phyloP scores from a whole-genome alignment of 805 yeast genomes.

The Grigorovia humatica region DNA sequence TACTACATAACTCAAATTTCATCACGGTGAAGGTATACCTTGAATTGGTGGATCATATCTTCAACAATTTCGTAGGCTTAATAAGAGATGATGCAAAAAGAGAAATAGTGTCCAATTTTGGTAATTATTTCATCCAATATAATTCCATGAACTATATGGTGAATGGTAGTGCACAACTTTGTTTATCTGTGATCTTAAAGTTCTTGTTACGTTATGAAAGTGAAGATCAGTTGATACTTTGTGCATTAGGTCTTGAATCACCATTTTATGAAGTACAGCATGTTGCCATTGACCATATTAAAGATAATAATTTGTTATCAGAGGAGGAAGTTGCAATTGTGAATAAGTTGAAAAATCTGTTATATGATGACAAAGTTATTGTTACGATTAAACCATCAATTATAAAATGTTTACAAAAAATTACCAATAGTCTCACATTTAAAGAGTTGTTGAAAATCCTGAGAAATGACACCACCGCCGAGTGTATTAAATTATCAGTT shows the following conservation, averaged over 20 bases:
- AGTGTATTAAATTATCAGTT: constrained; percentile 38
- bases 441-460: constrained; percentile 17
- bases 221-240: constrained; percentile 20
- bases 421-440: constrained; percentile 13
- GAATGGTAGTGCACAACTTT: constrained; percentile 43
- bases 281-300: constrained; percentile 29
- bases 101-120: constrained; percentile 18
- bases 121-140: constrained; percentile 30
- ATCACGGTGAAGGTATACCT: constrained; percentile 30
- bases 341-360: constrained; percentile 15
- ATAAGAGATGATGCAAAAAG: neutral
- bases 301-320: neutral
- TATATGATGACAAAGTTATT: constrained; percentile 28
- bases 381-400: constrained; percentile 36
- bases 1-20: constrained; percentile 23
- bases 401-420: constrained; percentile 26
- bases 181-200: constrained; percentile 27
- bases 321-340: constrained; percentile 3
- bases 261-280: constrained; percentile 37
- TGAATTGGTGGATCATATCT: constrained; percentile 6
- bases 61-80: neutral
- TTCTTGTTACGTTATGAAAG: constrained; percentile 23
- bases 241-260: constrained; percentile 31
- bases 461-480: constrained; percentile 28
- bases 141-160: constrained; percentile 16